Evolutionary conservation across 148 eudicot genomes (phyloP), one percentile per base, ranked within the genome.

Genomic region (Rhododendron ferrugineum): DNA sequence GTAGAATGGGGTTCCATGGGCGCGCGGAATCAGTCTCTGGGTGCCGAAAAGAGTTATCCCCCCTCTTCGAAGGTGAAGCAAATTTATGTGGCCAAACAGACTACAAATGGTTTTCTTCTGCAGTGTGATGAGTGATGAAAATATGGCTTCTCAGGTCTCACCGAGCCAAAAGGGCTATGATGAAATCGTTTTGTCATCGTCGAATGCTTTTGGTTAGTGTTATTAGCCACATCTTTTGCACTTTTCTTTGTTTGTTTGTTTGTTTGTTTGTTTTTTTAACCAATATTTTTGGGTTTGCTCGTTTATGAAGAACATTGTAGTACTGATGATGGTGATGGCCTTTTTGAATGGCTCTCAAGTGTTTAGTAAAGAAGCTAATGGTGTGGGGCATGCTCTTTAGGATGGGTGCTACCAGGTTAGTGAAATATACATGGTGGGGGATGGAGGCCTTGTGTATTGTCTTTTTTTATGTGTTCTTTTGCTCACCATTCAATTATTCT

Each of bases 31-130:
- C 91, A 93, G 28, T 92, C 94, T 26, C 34, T 87, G 16, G 92
- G 91, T 70, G 84, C 91, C 22, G 99, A 94, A n/a, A 93, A 93
- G 89, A 89, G 85, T 82, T 92, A 88, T 58, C 90, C 93, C 60
- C 75, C 75, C 11, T 76, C 88, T 20, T 60, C 94, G 28, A 97
- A 95, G 84, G 87, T 95, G 81, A 97, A 94, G 87, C 99, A 97
- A 87, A 89, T 97, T 56, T 97, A 97, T 82, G 99, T 97, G 82
- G 94, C 98, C 60, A 97, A 97, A 88, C 99, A 93, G 89, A 90
- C 88, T 74, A 80, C 86, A 1, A 82, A 84, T 47, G 96, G 90
- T 83, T 86, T 82, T 90, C 93, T 83, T 86, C 92, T 62, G 64
- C 88, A 72, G 81, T 75, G 34, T 83, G 85, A 72, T 92, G 87